A percentile compares a stretch with the other conserved stretches of the same genome.
phyloP scores from a whole-genome alignment of 306 rosid species.

The Vigna nakashimae region DNA sequence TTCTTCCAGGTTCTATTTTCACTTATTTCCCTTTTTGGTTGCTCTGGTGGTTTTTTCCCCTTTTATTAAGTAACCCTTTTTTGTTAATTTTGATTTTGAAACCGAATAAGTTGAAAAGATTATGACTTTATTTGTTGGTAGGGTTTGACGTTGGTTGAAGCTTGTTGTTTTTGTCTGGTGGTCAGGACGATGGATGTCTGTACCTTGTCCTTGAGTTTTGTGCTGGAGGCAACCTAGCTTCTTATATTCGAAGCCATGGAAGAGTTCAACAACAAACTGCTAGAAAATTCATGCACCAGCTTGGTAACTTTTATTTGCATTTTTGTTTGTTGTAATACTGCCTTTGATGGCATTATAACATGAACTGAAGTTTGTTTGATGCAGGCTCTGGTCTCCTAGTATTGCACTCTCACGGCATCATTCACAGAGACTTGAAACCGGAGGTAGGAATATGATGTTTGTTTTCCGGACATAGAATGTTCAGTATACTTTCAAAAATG shows the following conservation, averaged over 20 bases:
- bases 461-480: neutral
- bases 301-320: constrained; percentile 53
- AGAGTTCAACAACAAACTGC: constrained; percentile 60
- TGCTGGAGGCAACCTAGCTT: constrained; percentile 67
- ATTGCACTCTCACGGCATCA: constrained; percentile 54
- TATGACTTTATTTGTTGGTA: neutral
- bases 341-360: neutral
- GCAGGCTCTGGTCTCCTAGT: constrained; percentile 62
- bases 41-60: neutral
- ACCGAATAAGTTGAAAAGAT: neutral
- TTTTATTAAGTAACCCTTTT: constrained; percentile 1
- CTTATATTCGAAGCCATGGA: constrained; percentile 59
- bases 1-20: constrained; percentile 54
- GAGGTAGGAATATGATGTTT: constrained; percentile 49
- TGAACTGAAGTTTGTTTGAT: constrained; percentile 12
- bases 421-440: constrained; percentile 74
- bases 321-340: neutral
- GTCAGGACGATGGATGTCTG: constrained; percentile 55
- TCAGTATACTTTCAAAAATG: neutral
- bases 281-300: constrained; percentile 68
- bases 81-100: neutral
- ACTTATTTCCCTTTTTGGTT: neutral
- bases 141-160: constrained; percentile 27
- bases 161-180: constrained; percentile 3
- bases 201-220: constrained; percentile 69